phyloP scores from a whole-genome alignment of 306 rosid species.

The Prosopis cineraria region DNA sequence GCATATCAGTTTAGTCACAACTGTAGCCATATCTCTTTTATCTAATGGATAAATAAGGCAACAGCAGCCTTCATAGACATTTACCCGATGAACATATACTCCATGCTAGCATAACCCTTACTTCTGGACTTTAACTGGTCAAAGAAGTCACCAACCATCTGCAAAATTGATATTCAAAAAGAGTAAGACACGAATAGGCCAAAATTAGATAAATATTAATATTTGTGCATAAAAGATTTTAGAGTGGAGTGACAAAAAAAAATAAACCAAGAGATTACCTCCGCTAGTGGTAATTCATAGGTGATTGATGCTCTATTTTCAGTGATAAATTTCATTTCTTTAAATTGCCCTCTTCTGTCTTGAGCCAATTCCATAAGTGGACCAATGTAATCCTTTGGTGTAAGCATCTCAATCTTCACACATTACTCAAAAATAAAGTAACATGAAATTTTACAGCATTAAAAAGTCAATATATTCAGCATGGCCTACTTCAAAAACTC shows the following conservation, averaged over 20 bases:
- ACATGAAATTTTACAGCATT: background rate
- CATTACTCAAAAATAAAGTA: conserved; percentile 34
- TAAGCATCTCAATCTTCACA: conserved; percentile 85
- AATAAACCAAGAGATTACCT: conserved; percentile 52
- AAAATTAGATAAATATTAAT: conserved; percentile 25
- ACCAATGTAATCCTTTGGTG: conserved; percentile 90
- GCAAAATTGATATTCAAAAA: conserved; percentile 34
- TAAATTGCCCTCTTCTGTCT: conserved; percentile 90
- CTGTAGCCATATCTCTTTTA: background rate
- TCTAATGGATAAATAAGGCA: conserved; percentile 16
- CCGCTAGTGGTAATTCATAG: conserved; percentile 84
- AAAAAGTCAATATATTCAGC: background rate
- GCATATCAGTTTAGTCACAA: conserved; percentile 13
- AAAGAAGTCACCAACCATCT: conserved; percentile 91
- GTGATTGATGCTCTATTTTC: conserved; percentile 79
- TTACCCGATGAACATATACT: conserved; percentile 77
- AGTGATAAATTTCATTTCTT: conserved; percentile 88
- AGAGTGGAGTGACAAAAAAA: conserved; percentile 27
- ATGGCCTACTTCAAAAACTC: conserved; percentile 29
- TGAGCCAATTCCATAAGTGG: conserved; percentile 91
- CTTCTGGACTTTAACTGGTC: conserved; percentile 97
- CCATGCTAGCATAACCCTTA: conserved; percentile 98
- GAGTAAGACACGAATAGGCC: conserved; percentile 31
- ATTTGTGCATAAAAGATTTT: conserved; percentile 8
- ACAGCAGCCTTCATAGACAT: conserved; percentile 32